Conservation (phyloP, 192 early-diverging fungal genomes). For the Powellomyces hirtus region DNA sequence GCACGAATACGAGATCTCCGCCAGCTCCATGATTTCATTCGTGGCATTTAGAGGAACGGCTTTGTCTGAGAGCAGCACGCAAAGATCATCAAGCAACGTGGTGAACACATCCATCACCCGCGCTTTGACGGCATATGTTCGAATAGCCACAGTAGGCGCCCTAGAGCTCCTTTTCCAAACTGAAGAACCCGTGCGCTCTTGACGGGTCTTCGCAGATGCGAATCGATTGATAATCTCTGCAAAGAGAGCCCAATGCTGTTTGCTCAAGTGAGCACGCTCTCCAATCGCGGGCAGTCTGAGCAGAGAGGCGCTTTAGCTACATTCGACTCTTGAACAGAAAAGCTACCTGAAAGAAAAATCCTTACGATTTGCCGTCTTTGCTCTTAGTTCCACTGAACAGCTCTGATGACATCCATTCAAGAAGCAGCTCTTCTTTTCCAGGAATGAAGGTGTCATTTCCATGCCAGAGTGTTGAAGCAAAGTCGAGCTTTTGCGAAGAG, state of each 20-base stretch:
- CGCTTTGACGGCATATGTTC: neutral
- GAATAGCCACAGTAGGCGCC: neutral
- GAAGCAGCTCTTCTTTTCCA: conserved; percentile 21
- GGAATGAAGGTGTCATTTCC: conserved; percentile 13
- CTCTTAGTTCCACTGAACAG: conserved; percentile 5
- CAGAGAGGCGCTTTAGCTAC: too few species aligned
- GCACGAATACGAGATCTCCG: neutral
- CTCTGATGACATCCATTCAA: conserved; percentile 24
- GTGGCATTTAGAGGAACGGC: neutral
- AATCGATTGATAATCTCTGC: neutral
- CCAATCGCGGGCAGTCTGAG: too few species aligned
- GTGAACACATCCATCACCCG: conserved; percentile 6
- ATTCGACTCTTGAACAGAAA: too few species aligned
- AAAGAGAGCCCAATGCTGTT: neutral
- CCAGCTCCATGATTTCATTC: neutral
- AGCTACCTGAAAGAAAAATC: too few species aligned
- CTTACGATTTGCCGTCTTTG: neutral
- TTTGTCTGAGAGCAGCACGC: neutral
- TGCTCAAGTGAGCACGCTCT: neutral
- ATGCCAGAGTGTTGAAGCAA: conserved; percentile 13
- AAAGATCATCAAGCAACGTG: neutral
- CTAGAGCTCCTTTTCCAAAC: too few species aligned
- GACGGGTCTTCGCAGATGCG: neutral
- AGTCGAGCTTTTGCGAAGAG: conserved; percentile 5
- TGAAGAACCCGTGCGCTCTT: neutral